A percentile compares a stretch with the other conserved stretches of the same genome.
phyloP scores from a whole-genome alignment of 2,329 filamentous ascomycete genomes.

The Verticillium albo-atrum region DNA sequence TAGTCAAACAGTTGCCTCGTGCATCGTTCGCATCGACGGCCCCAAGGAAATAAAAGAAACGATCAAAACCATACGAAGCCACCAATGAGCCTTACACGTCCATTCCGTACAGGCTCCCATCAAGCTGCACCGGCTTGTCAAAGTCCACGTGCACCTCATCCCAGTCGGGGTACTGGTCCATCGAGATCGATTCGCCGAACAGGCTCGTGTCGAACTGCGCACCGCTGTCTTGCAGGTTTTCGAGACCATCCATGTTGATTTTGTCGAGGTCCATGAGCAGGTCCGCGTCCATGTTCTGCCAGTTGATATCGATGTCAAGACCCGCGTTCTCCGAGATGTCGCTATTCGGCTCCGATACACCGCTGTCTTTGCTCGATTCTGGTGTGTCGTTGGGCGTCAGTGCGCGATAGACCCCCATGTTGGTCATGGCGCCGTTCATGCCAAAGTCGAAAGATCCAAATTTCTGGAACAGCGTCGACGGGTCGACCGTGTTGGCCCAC shows the following conservation, averaged over 20 bases:
- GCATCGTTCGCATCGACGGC: not conserved
- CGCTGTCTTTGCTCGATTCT: slow-evolving; percentile 58
- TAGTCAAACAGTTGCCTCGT: not conserved
- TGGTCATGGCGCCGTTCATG: slow-evolving; percentile 44
- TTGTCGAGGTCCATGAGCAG: slow-evolving; percentile 37
- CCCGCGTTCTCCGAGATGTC: slow-evolving; percentile 53
- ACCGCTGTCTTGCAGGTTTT: slow-evolving; percentile 8
- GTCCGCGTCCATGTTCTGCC: slow-evolving; percentile 44
- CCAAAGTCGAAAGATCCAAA: slow-evolving; percentile 35
- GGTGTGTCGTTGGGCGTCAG: slow-evolving; percentile 60
- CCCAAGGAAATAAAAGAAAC: slow-evolving; percentile 3
- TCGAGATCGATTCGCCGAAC: slow-evolving; percentile 9
- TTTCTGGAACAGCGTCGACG: slow-evolving; percentile 34
- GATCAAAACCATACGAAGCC: slow-evolving; percentile 5
- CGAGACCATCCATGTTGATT: slow-evolving; percentile 23
- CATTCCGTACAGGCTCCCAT: slow-evolving; percentile 34
- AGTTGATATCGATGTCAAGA: slow-evolving; percentile 49
- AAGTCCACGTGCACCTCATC: slow-evolving; percentile 48
- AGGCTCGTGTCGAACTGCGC: slow-evolving; percentile 17
- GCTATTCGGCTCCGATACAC: slow-evolving; percentile 56
- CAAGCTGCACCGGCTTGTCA: slow-evolving; percentile 48
- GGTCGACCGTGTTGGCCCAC: slow-evolving; percentile 36
- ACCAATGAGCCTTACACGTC: slow-evolving; percentile 16
- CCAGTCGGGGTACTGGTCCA: slow-evolving; percentile 28
- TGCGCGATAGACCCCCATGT: slow-evolving; percentile 49